Evolutionary conservation across 108 stramenopile genomes (phyloP).

Genomic region (Craspedostauros australis): DNA sequence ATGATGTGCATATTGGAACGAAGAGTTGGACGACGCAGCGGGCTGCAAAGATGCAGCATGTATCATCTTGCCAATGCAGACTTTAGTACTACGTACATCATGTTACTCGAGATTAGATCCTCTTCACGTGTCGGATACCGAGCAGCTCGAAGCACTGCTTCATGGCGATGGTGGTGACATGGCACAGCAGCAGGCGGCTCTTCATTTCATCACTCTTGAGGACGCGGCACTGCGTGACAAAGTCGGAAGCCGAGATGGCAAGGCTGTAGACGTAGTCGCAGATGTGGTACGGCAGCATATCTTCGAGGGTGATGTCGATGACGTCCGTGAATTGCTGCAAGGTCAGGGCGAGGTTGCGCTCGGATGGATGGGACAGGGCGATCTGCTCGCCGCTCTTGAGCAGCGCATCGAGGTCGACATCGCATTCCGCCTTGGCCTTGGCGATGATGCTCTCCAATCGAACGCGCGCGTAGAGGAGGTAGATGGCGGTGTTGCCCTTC

Average conservation of each 20-base stretch:
- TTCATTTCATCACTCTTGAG: slow-evolving; percentile 83
- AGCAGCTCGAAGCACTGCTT: slow-evolving; percentile 84
- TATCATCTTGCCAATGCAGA: neutral
- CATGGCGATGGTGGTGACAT: slow-evolving; percentile 87
- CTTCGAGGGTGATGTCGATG: slow-evolving; percentile 68
- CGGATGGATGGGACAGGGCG: slow-evolving; percentile 73
- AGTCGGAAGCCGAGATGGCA: slow-evolving; percentile 87
- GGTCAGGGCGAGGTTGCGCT: slow-evolving; percentile 90
- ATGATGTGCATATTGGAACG: no score
- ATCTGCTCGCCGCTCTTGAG: slow-evolving; percentile 46
- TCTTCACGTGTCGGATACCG: slow-evolving; percentile 77
- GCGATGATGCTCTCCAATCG: slow-evolving; percentile 91
- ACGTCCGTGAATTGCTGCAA: slow-evolving; percentile 81
- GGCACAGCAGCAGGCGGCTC: slow-evolving; percentile 89
- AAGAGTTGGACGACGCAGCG: no score
- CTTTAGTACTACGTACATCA: neutral
- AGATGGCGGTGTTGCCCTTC: slow-evolving; percentile 98
- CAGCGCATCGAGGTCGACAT: slow-evolving; percentile 72
- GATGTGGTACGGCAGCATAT: slow-evolving; percentile 91
- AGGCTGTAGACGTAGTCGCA: slow-evolving; percentile 94
- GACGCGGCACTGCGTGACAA: slow-evolving; percentile 95
- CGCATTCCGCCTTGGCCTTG: slow-evolving; percentile 81
- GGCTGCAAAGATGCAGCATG: neutral
- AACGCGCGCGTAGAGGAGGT: slow-evolving; percentile 97
- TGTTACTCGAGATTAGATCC: no score